Evolutionary conservation across 306 rosid species (phyloP).

Genomic region (Sechiopsis laciniata): DNA sequence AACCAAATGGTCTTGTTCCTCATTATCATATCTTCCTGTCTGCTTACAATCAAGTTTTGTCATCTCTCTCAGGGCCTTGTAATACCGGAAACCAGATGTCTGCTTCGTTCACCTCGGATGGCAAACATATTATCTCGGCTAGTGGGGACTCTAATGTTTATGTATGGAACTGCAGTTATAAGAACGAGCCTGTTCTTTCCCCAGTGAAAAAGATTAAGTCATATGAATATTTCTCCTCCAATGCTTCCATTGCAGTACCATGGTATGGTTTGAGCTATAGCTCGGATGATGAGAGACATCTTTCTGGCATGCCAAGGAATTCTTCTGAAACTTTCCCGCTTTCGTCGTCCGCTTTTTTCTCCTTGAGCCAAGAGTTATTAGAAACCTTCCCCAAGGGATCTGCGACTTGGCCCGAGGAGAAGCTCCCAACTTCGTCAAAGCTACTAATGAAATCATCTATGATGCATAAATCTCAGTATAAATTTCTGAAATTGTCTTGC

Average conservation of each 20-base stretch:
- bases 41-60: conserved; percentile 13
- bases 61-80: conserved; percentile 46
- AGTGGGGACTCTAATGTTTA: conserved; percentile 83
- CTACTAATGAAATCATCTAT: conserved; percentile 35
- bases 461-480: conserved; percentile 61
- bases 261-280: conserved; percentile 61
- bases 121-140: conserved; percentile 82
- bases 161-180: conserved; percentile 61
- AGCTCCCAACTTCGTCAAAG: conserved; percentile 68
- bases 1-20: conserved; percentile 8
- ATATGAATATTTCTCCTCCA: conserved; percentile 66
- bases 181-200: conserved; percentile 39
- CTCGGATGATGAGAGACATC: conserved; percentile 31
- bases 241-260: conserved; percentile 66
- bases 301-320: conserved; percentile 32
- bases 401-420: conserved; percentile 98
- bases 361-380: conserved; percentile 55
- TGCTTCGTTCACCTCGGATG: conserved; percentile 80
- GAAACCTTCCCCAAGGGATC: conserved; percentile 81
- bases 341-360: conserved; percentile 53
- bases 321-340: conserved; percentile 33
- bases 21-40: background rate
- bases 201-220: conserved; percentile 47
- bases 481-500: conserved; percentile 74
- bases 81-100: conserved; percentile 50